Evolutionary conservation across 148 eudicot genomes (phyloP), one percentile per base, ranked within the genome.

Genomic region (Diospyros lotus): DNA sequence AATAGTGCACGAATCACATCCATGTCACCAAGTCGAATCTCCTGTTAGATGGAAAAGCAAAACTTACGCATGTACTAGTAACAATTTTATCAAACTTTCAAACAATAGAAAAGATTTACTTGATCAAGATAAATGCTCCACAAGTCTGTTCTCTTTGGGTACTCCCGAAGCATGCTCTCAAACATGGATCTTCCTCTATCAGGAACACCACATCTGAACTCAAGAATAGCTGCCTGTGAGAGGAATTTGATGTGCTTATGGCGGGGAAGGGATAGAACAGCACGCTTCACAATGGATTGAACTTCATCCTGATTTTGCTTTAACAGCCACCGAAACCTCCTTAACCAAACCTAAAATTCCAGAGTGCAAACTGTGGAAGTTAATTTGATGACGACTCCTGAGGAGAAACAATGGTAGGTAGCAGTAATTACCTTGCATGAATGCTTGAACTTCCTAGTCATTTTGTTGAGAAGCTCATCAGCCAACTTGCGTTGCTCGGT

Each of bases 121-220:
- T 94, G 98, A 78, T 94, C 98, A 58, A 94, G 85, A 72, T 94
- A 94, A 59, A 89, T 82, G 69, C 92, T 90, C 98, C 98, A 94
- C 76, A 92, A 84, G 71, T 90, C 92, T 43, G 80, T 86, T 74
- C 90, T 87, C 82, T 88, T 92, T 2, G 96, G 93, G 78, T 89
- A 88, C 80, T 93, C 96, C 41, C 88, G 86, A 69, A 85, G 85
- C 84, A 88, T 83, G 69, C 85, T 81, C 80, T 93, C 98, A 77
- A 93, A 89, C 71, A 91, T 78, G 18, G 96, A 86, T 50, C 98
- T 83, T 58, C 89, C 98, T 82, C 89, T 85, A 73, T 93, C 96
- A 51, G 94, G 84, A 40, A 83, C 82, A 43, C 98, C 98, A 71
- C 78, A 65, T 79, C 91, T 91, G 77, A 89, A 93, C 86, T 85